Conservation (phyloP, 371 early-diverging fungal genomes). For the Mucor plumbeus region DNA sequence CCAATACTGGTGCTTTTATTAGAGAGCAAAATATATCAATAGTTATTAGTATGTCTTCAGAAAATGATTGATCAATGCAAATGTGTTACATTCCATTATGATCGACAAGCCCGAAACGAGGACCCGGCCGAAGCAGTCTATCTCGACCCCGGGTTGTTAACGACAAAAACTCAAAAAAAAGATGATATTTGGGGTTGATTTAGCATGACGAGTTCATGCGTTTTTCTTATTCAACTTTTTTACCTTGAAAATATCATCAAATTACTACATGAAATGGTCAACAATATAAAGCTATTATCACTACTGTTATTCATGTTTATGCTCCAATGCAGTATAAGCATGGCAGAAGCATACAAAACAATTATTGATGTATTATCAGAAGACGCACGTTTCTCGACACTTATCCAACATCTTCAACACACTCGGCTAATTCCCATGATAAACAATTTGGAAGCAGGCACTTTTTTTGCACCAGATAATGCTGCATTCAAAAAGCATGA, state of each 20-base stretch:
- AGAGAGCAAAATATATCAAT: no score
- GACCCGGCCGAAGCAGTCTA: not conserved
- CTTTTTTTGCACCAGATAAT: slow-evolving; percentile 62
- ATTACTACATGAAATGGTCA: not conserved
- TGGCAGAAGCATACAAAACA: slow-evolving; percentile 20
- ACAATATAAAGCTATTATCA: not conserved
- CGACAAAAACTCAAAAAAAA: not conserved
- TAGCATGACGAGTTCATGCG: not conserved
- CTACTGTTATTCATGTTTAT: not conserved
- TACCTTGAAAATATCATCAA: no score
- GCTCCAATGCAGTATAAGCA: not conserved
- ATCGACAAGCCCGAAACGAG: not conserved
- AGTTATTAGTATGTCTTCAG: no score
- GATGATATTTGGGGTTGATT: not conserved
- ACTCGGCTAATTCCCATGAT: slow-evolving; percentile 35
- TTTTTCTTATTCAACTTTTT: not conserved
- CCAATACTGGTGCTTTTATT: no score
- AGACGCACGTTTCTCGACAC: slow-evolving; percentile 30
- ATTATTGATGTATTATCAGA: slow-evolving; percentile 36
- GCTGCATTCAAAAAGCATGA: slow-evolving; percentile 45
- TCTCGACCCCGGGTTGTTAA: not conserved
- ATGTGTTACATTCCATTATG: no score
- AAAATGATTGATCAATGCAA: no score
- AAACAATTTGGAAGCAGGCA: slow-evolving; percentile 51
- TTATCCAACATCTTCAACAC: slow-evolving; percentile 40